A percentile compares a stretch with the other conserved stretches of the same genome.
phyloP scores from a whole-genome alignment of 2,329 filamentous ascomycete genomes.

The Talaromyces sp. region DNA sequence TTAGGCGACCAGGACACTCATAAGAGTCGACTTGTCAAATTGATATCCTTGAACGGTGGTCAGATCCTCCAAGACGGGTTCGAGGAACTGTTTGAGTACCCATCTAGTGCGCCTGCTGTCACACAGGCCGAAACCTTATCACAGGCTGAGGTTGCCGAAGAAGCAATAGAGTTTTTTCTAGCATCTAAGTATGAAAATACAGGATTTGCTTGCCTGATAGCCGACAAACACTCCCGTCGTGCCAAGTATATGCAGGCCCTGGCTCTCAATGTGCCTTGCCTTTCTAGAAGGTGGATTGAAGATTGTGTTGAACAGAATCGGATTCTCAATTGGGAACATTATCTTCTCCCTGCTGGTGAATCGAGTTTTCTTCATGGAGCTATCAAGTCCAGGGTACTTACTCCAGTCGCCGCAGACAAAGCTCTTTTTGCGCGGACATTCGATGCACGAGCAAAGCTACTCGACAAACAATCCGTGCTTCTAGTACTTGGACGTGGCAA shows the following conservation, averaged over 20 bases:
- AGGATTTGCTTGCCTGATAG: constrained; percentile 81
- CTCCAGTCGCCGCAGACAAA: constrained; percentile 56
- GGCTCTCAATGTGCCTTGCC: constrained; percentile 80
- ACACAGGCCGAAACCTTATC: constrained; percentile 29
- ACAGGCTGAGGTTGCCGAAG: constrained; percentile 21
- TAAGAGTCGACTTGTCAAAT: constrained; percentile 56
- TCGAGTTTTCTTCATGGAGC: constrained; percentile 74
- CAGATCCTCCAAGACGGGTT: constrained; percentile 71
- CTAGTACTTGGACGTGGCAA: constrained; percentile 66
- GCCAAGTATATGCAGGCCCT: constrained; percentile 94
- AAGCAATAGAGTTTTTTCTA: constrained; percentile 49
- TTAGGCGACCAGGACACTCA: constrained; percentile 59
- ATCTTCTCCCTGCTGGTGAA: constrained; percentile 80
- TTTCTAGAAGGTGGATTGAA: constrained; percentile 76
- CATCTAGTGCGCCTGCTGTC: constrained; percentile 28
- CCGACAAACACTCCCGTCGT: constrained; percentile 79
- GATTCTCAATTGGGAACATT: constrained; percentile 72
- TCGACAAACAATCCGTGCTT: constrained; percentile 65
- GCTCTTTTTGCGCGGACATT: constrained; percentile 60
- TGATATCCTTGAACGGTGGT: constrained; percentile 71
- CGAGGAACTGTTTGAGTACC: constrained; percentile 68
- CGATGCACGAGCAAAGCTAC: constrained; percentile 57
- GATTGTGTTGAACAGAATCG: constrained; percentile 62
- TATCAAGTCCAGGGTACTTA: constrained; percentile 68
- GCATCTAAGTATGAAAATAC: constrained; percentile 52